A percentile compares a stretch with the other conserved stretches of the same genome.
Evolutionary conservation across 2,329 filamentous ascomycete species (phyloP).

Genomic region (Eutypella sp.): DNA sequence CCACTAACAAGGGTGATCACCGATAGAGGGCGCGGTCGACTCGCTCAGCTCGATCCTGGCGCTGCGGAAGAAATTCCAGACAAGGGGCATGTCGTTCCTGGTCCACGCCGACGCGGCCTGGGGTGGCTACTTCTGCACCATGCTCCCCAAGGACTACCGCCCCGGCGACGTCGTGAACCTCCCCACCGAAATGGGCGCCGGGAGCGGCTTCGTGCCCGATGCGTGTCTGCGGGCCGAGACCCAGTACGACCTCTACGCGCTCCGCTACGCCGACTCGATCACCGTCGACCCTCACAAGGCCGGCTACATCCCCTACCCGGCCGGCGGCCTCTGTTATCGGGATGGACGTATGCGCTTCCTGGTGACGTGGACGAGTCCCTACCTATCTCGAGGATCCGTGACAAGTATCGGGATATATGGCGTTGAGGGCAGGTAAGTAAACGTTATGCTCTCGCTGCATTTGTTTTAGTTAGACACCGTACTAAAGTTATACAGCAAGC

Average conservation of each 20-base stretch:
- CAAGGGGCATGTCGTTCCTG: conserved; percentile 37
- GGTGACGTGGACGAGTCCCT: conserved; percentile 39
- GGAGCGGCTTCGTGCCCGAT: conserved; percentile 30
- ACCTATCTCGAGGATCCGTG: conserved; percentile 32
- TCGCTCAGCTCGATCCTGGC: conserved; percentile 31
- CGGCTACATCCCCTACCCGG: conserved; percentile 42
- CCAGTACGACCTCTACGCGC: conserved; percentile 33
- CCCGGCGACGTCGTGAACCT: conserved; percentile 22
- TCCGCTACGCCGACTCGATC: conserved; percentile 37
- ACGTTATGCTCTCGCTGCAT: background rate
- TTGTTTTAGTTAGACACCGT: background rate
- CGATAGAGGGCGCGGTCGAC: conserved; percentile 39
- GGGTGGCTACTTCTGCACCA: conserved; percentile 45
- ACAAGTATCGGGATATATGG: conserved; percentile 39
- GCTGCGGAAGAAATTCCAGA: conserved; percentile 36
- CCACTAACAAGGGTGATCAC: background rate
- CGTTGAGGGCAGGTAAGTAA: conserved; percentile 36
- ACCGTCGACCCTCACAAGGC: conserved; percentile 45
- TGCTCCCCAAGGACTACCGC: conserved; percentile 31
- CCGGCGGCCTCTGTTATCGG: conserved; percentile 38
- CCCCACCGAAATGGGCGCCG: conserved; percentile 21
- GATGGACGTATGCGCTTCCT: conserved; percentile 38
- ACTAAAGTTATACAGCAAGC: conserved; percentile 29
- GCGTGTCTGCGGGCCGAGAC: conserved; percentile 30
- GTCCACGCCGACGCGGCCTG: conserved; percentile 45